A percentile compares a stretch with the other conserved stretches of the same genome.
These are phyloP conservation scores for Lasiodiplodia sp. DNA, from an alignment of 2,329 filamentous ascomycete genomes.

Conservation along the genomic window DNA sequence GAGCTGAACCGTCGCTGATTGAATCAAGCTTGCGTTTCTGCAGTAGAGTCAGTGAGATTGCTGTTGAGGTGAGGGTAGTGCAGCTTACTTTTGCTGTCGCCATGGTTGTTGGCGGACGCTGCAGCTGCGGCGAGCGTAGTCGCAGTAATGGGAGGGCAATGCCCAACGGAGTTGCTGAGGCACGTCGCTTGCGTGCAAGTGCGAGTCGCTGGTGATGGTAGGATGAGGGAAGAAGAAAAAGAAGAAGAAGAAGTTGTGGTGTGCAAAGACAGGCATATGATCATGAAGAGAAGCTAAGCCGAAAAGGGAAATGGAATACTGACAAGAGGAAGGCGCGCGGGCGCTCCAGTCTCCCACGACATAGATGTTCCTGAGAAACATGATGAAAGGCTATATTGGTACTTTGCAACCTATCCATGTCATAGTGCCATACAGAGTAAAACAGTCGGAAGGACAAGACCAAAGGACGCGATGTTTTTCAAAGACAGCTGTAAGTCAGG, in stretches of 20 bases:
- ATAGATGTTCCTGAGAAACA: too few species aligned
- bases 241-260: background rate
- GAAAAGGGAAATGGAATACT: background rate
- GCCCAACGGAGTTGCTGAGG: too few species aligned
- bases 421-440: too few species aligned
- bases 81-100: background rate
- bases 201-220: background rate
- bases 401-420: too few species aligned
- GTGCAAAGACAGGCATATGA: too few species aligned
- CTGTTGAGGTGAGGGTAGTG: background rate
- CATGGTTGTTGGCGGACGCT: background rate
- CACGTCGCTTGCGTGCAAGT: too few species aligned
- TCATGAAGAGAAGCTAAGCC: background rate
- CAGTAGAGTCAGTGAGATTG: background rate
- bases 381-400: too few species aligned
- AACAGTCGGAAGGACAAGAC: too few species aligned
- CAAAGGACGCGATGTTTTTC: too few species aligned
- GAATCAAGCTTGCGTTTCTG: background rate
- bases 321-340: background rate
- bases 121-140: background rate
- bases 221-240: background rate
- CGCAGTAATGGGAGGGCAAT: too few species aligned
- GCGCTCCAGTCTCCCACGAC: too few species aligned
- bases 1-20: background rate
- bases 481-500: too few species aligned